A percentile compares a stretch with the other conserved stretches of the same genome.
phyloP scores from a whole-genome alignment of 2,329 filamentous ascomycete species.

The Trichoderma koningii region DNA sequence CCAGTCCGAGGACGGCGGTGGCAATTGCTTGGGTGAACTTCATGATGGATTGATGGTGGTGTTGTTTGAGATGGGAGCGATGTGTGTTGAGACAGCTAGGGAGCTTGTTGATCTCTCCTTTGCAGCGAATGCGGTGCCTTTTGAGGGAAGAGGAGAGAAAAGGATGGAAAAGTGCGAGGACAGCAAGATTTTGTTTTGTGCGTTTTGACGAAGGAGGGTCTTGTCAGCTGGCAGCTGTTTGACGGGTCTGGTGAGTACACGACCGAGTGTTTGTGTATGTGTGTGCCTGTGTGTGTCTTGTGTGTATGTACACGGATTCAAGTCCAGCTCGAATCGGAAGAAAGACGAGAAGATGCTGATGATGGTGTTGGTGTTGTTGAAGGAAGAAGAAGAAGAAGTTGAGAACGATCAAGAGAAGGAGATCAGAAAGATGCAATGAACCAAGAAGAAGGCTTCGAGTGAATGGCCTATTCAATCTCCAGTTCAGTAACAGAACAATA shows the following conservation, averaged over 20 bases:
- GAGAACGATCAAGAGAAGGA: background rate
- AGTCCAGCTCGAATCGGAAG: slow-evolving; percentile 12
- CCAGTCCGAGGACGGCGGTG: slow-evolving; percentile 46
- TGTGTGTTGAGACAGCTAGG: too few relatives aligned
- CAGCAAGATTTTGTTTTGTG: slow-evolving; percentile 1
- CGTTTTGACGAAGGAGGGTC: slow-evolving; percentile 7
- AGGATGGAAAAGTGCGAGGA: background rate
- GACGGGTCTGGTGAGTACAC: slow-evolving; percentile 5
- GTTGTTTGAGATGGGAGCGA: background rate
- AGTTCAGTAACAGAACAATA: slow-evolving; percentile 3
- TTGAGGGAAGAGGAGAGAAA: background rate
- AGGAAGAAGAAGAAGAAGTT: background rate
- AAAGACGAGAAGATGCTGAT: background rate
- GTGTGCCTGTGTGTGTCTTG: background rate
- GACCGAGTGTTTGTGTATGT: background rate
- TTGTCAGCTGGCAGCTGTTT: slow-evolving; percentile 14
- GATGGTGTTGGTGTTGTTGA: background rate
- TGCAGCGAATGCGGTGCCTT: background rate
- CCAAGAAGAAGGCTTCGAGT: background rate
- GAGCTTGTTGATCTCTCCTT: background rate
- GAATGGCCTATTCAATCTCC: background rate
- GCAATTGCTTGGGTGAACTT: slow-evolving; percentile 43
- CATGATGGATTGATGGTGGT: slow-evolving; percentile 42
- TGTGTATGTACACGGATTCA: background rate
- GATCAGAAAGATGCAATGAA: background rate